A percentile compares a stretch with the other conserved stretches of the same genome.
These are phyloP conservation scores for Sanghuangporus weigelae DNA, from an alignment of 1,284 basidiomycete genomes.

Conservation along the genomic window DNA sequence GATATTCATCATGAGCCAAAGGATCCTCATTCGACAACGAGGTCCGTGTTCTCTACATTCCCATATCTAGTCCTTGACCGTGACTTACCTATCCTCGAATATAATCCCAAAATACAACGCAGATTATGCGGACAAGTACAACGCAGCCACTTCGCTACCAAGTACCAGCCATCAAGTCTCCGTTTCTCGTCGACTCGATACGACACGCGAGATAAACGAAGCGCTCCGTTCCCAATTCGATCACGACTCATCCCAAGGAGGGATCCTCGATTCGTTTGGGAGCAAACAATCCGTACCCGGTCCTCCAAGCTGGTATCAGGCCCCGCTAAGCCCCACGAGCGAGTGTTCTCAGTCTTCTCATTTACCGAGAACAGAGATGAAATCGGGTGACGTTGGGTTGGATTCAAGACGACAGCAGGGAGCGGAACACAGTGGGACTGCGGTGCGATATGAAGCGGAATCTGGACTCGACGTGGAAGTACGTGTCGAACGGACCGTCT, in stretches of 20 bases:
- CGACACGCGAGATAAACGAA: conserved; percentile 13
- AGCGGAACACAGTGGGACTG: neutral
- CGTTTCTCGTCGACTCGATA: conserved; percentile 8
- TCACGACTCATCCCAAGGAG: no score
- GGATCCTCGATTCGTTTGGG: no score
- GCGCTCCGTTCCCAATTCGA: conserved; percentile 16
- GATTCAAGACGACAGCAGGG: neutral
- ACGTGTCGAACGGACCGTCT: conserved; percentile 8
- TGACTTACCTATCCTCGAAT: no score
- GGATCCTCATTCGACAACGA: conserved; percentile 31
- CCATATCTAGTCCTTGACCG: neutral
- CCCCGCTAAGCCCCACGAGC: neutral
- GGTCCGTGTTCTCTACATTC: conserved; percentile 20
- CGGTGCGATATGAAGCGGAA: neutral
- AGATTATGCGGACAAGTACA: conserved; percentile 9
- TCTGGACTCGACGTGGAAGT: conserved; percentile 9
- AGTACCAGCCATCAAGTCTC: neutral
- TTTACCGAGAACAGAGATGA: neutral
- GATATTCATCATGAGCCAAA: conserved; percentile 35
- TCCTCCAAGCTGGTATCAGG: no score
- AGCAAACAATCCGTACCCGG: no score
- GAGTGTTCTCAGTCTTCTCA: neutral
- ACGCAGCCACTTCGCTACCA: neutral
- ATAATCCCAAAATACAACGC: neutral
- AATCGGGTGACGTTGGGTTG: neutral